Conservation (phyloP, 2,329 filamentous ascomycete species). For the Chaetomium sp. region DNA sequence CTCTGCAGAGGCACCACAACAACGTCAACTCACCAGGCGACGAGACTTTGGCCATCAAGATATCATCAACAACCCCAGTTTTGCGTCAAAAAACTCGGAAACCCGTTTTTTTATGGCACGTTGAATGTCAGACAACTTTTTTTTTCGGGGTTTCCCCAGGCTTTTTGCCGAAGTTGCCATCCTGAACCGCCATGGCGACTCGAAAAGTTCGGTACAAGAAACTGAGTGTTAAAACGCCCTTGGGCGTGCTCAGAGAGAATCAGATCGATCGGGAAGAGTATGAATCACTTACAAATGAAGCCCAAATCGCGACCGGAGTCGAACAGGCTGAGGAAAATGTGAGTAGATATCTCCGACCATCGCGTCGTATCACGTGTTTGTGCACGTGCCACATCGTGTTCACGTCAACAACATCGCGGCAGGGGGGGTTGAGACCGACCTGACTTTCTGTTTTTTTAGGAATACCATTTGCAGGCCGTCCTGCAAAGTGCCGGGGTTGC, state of each 20-base stretch:
- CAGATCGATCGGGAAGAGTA: constrained; percentile 85
- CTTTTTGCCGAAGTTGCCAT: constrained; percentile 31
- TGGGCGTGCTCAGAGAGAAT: constrained; percentile 81
- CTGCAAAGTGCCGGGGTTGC: constrained; percentile 50
- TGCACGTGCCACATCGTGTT: constrained; percentile 36
- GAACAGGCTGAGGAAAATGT: constrained; percentile 97
- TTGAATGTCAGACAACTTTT: constrained; percentile 56
- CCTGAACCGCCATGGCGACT: constrained; percentile 50
- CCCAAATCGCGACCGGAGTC: constrained; percentile 90
- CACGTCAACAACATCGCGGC: background rate
- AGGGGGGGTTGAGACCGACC: constrained; percentile 26
- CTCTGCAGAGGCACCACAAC: constrained; percentile 36
- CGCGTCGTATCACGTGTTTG: constrained; percentile 39
- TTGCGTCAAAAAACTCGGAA: constrained; percentile 50
- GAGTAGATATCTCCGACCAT: constrained; percentile 43
- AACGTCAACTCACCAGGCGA: constrained; percentile 50
- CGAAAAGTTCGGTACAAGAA: constrained; percentile 79
- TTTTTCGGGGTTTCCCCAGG: constrained; percentile 56
- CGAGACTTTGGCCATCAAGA: constrained; percentile 49
- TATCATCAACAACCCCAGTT: constrained; percentile 41
- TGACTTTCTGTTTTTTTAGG: constrained; percentile 45
- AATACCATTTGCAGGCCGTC: constrained; percentile 91
- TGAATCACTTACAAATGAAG: constrained; percentile 74
- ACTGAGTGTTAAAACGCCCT: constrained; percentile 81
- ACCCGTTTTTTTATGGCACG: constrained; percentile 46